Conservation (phyloP, 2,329 filamentous ascomycete genomes). For the Aspergillus fischeri region DNA sequence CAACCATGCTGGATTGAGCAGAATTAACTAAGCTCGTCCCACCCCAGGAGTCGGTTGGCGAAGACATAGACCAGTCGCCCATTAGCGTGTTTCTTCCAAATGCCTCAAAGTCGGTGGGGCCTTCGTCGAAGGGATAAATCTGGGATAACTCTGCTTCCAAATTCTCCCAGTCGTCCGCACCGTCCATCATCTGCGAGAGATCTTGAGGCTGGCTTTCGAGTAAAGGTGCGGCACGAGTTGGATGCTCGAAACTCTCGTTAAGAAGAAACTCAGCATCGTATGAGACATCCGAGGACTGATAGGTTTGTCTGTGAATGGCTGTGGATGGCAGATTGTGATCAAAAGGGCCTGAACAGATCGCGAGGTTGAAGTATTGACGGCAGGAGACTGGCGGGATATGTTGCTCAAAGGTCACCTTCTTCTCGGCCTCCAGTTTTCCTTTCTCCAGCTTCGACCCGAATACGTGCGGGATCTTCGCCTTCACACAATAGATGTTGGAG, state of each 20-base stretch:
- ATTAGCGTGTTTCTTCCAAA: not conserved
- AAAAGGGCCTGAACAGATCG: not conserved
- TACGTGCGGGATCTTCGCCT: not conserved
- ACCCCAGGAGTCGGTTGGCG: not conserved
- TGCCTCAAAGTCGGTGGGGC: not conserved
- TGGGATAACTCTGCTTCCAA: not conserved
- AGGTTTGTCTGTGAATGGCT: not conserved
- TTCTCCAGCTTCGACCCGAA: not conserved
- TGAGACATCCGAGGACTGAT: not conserved
- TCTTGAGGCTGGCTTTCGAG: not conserved
- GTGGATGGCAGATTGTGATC: not conserved
- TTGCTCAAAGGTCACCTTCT: not conserved
- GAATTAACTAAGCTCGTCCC: not conserved
- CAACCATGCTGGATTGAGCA: not conserved
- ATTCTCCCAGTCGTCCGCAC: not conserved
- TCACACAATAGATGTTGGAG: not conserved
- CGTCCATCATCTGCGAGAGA: not conserved
- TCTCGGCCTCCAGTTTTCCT: not conserved
- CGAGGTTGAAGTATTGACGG: conserved; percentile 1
- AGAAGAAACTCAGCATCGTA: conserved; percentile 1
- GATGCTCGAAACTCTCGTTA: not conserved
- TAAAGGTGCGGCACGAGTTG: not conserved
- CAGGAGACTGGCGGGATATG: conserved; percentile 6
- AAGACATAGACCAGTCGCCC: not conserved
- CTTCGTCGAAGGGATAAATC: not conserved